Percentiles rank a stretch among this genome's conserved stretches.
Evolutionary conservation across 192 early-diverging fungal genomes (phyloP).

Genomic region (Coemansia sp.): DNA sequence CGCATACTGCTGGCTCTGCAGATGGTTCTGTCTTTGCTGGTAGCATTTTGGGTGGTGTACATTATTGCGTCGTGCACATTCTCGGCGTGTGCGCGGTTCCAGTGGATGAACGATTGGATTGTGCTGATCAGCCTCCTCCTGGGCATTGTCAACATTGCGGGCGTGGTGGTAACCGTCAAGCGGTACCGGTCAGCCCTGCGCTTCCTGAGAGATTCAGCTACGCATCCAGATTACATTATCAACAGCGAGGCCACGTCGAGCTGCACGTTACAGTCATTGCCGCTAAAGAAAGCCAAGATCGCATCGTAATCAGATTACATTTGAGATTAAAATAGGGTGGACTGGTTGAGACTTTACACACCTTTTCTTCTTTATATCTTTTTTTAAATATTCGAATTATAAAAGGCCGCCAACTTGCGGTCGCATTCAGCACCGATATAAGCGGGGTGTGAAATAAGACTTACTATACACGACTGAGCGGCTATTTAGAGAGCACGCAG

Average conservation of each 20-base stretch:
- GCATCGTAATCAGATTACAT: slow-evolving; percentile 1
- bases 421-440: neutral
- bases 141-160: slow-evolving; percentile 27
- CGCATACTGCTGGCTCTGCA: slow-evolving; percentile 31
- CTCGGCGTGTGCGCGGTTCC: slow-evolving; percentile 13
- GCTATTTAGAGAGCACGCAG: neutral
- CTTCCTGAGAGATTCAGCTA: slow-evolving; percentile 40
- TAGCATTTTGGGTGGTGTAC: slow-evolving; percentile 35
- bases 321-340: neutral
- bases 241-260: slow-evolving; percentile 24
- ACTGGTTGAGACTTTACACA: neutral
- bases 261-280: slow-evolving; percentile 10
- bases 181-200: slow-evolving; percentile 34
- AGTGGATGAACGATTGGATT: slow-evolving; percentile 49
- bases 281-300: slow-evolving; percentile 4
- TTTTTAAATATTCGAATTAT: neutral
- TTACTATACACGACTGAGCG: neutral
- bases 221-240: slow-evolving; percentile 48
- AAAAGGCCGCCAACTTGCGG: neutral
- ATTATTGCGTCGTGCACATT: slow-evolving; percentile 22
- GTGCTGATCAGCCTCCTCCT: slow-evolving; percentile 40
- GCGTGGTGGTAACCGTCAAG: slow-evolving; percentile 36
- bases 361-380: neutral
- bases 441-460: neutral
- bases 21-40: slow-evolving; percentile 25